Conservation (phyloP, 192 early-diverging fungal genomes). For the Geranomyces variabilis region DNA sequence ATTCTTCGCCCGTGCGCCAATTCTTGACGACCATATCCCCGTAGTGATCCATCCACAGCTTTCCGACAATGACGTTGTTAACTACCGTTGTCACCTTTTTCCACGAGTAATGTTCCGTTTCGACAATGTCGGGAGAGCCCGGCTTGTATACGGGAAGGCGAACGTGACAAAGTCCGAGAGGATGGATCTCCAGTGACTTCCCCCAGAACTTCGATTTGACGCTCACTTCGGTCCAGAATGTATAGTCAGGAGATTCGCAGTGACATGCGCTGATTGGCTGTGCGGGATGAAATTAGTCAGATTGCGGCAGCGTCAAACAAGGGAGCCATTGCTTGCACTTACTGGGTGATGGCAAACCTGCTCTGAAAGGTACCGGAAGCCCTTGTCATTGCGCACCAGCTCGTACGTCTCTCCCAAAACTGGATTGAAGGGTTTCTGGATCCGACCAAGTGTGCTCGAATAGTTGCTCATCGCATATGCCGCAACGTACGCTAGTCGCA, state of each 20-base stretch:
- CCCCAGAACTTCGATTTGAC: constrained; percentile 87
- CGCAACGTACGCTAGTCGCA: constrained; percentile 75
- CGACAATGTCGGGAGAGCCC: constrained; percentile 43
- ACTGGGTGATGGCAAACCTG: constrained; percentile 89
- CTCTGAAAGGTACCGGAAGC: constrained; percentile 81
- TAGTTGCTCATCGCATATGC: constrained; percentile 87
- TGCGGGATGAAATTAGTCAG: neutral
- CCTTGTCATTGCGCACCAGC: constrained; percentile 76
- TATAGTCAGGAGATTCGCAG: constrained; percentile 79
- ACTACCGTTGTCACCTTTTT: constrained; percentile 87
- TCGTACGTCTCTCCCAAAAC: constrained; percentile 90
- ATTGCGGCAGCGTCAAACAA: neutral
- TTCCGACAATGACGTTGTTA: constrained; percentile 84
- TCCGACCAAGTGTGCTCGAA: constrained; percentile 75
- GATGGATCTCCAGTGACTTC: constrained; percentile 78
- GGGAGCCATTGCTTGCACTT: constrained; percentile 16
- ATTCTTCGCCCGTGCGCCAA: constrained; percentile 80
- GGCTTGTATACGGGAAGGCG: constrained; percentile 69
- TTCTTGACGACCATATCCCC: constrained; percentile 85
- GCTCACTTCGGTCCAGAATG: constrained; percentile 85
- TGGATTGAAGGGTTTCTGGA: constrained; percentile 88
- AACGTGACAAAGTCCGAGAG: constrained; percentile 80
- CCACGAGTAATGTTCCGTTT: constrained; percentile 75
- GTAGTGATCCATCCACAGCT: constrained; percentile 81
- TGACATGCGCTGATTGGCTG: constrained; percentile 85